These are phyloP conservation scores for Aspergillus fumigatus DNA, from an alignment of 2,329 filamentous ascomycete genomes.

Conservation along the genomic window DNA sequence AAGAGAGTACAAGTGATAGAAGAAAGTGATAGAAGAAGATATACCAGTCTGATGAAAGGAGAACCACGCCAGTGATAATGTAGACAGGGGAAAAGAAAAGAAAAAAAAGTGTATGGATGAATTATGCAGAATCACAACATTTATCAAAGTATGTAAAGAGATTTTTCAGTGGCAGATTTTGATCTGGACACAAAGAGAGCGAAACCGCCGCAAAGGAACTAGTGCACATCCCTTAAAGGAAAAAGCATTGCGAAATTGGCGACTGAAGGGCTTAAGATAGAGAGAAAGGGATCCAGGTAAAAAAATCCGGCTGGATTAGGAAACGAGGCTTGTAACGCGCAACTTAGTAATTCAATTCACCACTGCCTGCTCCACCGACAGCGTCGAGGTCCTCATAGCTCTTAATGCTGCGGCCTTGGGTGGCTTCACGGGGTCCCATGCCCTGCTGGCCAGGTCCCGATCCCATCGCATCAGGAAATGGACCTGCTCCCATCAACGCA, in stretches of 20 bases:
- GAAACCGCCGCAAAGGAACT: neutral
- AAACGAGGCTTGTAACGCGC: neutral
- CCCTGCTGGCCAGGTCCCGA: conserved; percentile 65
- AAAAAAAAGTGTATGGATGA: neutral
- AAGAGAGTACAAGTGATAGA: neutral
- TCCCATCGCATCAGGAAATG: conserved; percentile 43
- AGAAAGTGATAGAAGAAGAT: neutral
- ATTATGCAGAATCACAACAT: neutral
- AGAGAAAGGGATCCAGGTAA: conserved; percentile 1
- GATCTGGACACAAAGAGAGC: neutral
- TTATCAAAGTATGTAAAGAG: neutral
- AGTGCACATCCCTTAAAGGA: neutral
- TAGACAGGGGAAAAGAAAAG: neutral
- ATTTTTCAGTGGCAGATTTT: neutral
- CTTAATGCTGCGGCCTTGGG: conserved; percentile 87
- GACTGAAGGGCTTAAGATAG: neutral
- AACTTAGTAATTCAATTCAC: conserved; percentile 81
- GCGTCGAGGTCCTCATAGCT: conserved; percentile 98
- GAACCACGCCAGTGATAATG: neutral
- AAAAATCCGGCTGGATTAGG: neutral
- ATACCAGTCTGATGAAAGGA: neutral
- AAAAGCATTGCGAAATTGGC: neutral
- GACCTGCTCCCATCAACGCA: conserved; percentile 42
- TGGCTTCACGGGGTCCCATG: conserved; percentile 83
- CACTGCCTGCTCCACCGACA: conserved; percentile 65